These are phyloP conservation scores for Xylaria sp. DNA, from an alignment of 2,329 filamentous ascomycete genomes.

Conservation along the genomic window DNA sequence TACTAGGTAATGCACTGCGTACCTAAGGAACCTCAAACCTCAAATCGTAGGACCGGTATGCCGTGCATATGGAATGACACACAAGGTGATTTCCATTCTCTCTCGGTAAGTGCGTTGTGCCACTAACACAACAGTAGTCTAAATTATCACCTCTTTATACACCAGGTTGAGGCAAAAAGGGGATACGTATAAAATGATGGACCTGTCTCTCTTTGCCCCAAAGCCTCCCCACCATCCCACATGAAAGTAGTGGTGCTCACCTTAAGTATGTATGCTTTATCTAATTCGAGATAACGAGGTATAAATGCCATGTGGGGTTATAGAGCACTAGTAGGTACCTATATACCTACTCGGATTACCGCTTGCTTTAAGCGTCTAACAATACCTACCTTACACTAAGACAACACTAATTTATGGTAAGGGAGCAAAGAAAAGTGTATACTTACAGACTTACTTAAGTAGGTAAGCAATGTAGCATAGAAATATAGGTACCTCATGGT, in stretches of 20 bases:
- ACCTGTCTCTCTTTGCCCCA: not conserved
- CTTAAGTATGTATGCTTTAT: too few relatives aligned
- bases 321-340: too few relatives aligned
- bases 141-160: not conserved
- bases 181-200: not conserved
- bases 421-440: too few relatives aligned
- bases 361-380: too few relatives aligned
- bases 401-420: too few relatives aligned
- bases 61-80: not conserved
- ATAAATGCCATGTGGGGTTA: too few relatives aligned
- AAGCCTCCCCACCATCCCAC: not conserved
- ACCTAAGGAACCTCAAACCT: not conserved
- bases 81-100: not conserved
- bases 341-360: too few relatives aligned
- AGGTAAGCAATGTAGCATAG: not conserved
- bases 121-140: not conserved
- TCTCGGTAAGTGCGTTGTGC: not conserved
- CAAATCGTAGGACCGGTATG: too few relatives aligned
- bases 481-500: not conserved
- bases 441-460: too few relatives aligned
- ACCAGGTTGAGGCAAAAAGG: not conserved
- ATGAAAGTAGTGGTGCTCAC: not conserved
- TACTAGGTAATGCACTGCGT: too few relatives aligned
- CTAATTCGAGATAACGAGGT: too few relatives aligned
- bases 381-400: too few relatives aligned